These are phyloP conservation scores for Fusarium sp. DNA, from an alignment of 2,329 filamentous ascomycete species.

Conservation along the genomic window DNA sequence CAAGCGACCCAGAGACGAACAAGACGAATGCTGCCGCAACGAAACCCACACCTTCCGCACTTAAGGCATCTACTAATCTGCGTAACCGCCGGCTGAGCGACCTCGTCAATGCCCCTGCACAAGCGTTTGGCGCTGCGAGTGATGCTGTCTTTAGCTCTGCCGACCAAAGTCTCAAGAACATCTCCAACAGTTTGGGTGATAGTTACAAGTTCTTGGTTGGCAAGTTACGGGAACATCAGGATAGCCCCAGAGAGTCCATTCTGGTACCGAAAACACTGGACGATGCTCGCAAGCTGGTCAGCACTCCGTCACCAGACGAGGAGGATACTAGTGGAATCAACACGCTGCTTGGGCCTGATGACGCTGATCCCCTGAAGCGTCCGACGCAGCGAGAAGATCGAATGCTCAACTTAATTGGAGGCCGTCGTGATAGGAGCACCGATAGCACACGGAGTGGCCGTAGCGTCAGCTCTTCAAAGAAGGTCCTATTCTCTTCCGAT, in stretches of 20 bases:
- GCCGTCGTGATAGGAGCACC: slow-evolving; percentile 80
- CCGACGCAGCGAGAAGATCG: slow-evolving; percentile 67
- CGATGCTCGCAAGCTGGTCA: slow-evolving; percentile 90
- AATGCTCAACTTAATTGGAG: slow-evolving; percentile 78
- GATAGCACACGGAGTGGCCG: slow-evolving; percentile 78
- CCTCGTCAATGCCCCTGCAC: slow-evolving; percentile 85
- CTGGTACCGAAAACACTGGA: slow-evolving; percentile 89
- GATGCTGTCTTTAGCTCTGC: slow-evolving; percentile 89
- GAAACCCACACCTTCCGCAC: slow-evolving; percentile 55
- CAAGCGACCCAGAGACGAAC: slow-evolving; percentile 49
- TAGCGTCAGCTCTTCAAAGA: slow-evolving; percentile 72
- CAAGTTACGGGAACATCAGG: slow-evolving; percentile 80
- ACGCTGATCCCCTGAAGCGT: slow-evolving; percentile 48
- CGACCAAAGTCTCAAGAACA: slow-evolving; percentile 91
- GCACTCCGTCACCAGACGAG: slow-evolving; percentile 74
- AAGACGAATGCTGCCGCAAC: slow-evolving; percentile 49
- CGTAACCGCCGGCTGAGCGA: slow-evolving; percentile 85
- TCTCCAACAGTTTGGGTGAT: slow-evolving; percentile 88
- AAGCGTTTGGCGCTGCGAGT: slow-evolving; percentile 83
- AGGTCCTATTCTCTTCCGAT: slow-evolving; percentile 62
- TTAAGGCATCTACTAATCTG: slow-evolving; percentile 61
- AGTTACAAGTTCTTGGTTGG: slow-evolving; percentile 96
- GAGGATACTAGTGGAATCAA: slow-evolving; percentile 71
- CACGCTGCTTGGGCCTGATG: slow-evolving; percentile 60
- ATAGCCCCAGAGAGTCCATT: slow-evolving; percentile 59